Base-by-base conservation (phyloP, 2,329 filamentous ascomycete genomes). In the Tolypocladium ophioglossoides region DNA sequence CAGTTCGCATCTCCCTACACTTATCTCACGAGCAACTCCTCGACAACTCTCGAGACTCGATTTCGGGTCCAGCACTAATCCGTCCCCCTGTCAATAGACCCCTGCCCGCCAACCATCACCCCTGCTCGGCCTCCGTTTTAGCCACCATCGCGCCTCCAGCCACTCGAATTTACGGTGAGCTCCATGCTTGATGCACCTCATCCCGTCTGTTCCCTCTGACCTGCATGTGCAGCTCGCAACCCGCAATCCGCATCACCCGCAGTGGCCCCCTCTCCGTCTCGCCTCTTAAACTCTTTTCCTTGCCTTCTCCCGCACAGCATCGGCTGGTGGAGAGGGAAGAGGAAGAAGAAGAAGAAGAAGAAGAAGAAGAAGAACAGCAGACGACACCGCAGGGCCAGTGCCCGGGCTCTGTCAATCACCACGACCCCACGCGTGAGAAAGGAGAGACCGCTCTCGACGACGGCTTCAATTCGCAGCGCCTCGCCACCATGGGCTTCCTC, bases 401-500 rank as follows among this genome's bases (percentile, higher is more conserved):
- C 24, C 16, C 27, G 24, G 32, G 14, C 24, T 1, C 16, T 7
- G 44, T 47, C 44, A 9, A 30, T 11, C 24, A 11, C 3, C 9
- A n/a, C 24, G 44, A 7, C 24, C 16, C 44, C 44, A 16, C 44
- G 16, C 16, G 3, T 32, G 41, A 12, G 24, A 46, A 24, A n/a
- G 16, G 44, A 47, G 24, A 16, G 16, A 37, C 41, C 3, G 18
- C 16, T 11, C 32, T 38, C 44, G 30, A 18, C 34, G 16, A 38
- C 30, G 11, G 32, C 48, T 38, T 35, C 48, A 2, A 18, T 12
- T 6, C 48, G n/a, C 20, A n/a, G 20, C 48, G 32, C 12, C 48
- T 53, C 50, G 46, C 48, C 52, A 51, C 51, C 37, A 68, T 68
- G 66, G 66, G 66, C 59, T 70, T 71, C 62, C 61, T 71, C 57